Evolutionary conservation across 139 green algal species (phyloP).

Genomic region (Zygnema circumcarinatum): DNA sequence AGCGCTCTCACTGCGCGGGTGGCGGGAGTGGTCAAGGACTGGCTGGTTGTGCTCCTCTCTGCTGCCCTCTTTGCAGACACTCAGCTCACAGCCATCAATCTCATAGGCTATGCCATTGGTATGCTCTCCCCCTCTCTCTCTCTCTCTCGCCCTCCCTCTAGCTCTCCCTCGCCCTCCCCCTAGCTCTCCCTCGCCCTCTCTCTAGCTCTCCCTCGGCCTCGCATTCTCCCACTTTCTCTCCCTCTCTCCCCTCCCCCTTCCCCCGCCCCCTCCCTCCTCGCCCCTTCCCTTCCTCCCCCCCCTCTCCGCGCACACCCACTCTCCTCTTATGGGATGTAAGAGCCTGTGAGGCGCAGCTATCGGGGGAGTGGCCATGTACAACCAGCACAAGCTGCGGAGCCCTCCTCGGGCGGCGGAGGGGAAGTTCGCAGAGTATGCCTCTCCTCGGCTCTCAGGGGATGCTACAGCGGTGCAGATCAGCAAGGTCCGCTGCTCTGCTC

Average conservation of each 20-base stretch:
- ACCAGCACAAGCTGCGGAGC: slow-evolving; percentile 9
- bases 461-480: background rate
- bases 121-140: slow-evolving; percentile 13
- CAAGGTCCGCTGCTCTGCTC: background rate
- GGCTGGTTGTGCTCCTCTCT: slow-evolving; percentile 81
- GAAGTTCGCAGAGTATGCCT: background rate
- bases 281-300: background rate
- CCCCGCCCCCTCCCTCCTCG: background rate
- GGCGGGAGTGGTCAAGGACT: slow-evolving; percentile 77
- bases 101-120: slow-evolving; percentile 76
- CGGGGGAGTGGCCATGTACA: slow-evolving; percentile 27
- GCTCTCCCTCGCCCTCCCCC: background rate
- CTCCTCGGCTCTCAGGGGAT: background rate
- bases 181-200: background rate
- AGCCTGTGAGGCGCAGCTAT: slow-evolving; percentile 15
- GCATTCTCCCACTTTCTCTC: background rate
- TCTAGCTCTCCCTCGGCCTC: background rate
- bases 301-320: no score
- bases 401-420: background rate
- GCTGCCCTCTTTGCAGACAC: slow-evolving; percentile 76
- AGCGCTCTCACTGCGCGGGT: slow-evolving; percentile 90
- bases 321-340: background rate
- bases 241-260: background rate
- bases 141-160: background rate
- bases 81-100: slow-evolving; percentile 81